Evolutionary conservation across 2,329 filamentous ascomycete genomes (phyloP), one percentile per base, ranked within the genome.

Genomic region (Falciphora oryzae): DNA sequence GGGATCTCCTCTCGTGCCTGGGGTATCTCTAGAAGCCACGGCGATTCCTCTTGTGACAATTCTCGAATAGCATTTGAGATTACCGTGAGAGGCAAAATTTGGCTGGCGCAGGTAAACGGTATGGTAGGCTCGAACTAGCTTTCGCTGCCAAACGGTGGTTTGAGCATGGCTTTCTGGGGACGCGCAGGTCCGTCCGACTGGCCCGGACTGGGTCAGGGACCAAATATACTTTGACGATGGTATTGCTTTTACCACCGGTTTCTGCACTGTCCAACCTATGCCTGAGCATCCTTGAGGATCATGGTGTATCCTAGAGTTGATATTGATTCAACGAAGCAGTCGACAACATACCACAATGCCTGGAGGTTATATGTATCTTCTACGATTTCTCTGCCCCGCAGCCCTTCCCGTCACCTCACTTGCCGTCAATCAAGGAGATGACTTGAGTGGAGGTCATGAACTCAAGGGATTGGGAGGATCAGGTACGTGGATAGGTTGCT

Each of bases 121-220:
- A 32, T 32, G 22, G 29, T 22, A 32, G 10, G 28, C 28, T n/a
- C 58, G 16, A 32, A 29, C 22, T 11, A n/a, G 28, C 32, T 25
- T 32, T 29, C 28, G 28, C 10, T 35, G 28, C 29, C 29, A 32
- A 44, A 32, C 29, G 32, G 10, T 28, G 58, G 11, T 59, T 59
- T 28, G 6, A 32, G 58, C 58, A 60, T 60, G 58, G 16, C 32
- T 60, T 60, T 60, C 29, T 11, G 25, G 25, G 57, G 44, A 57
- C 44, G 27, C 13, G 14, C 29, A 29, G 27, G 27, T 28, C 28
- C n/a, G 50, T 58, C 59, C 57, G 44, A 25, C 44, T 53, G 44
- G 44, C 44, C 44, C n/a, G 44, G 6, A 25, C 7, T 53, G 18
- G 44, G 22, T 8, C 44, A 53, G 44, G 44, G 18, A n/a, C 44